Percentiles rank a stretch among this genome's conserved stretches.
These are phyloP conservation scores for Penicillium paradoxum DNA, from an alignment of 495 filamentous ascomycete genomes.

Conservation along the genomic window DNA sequence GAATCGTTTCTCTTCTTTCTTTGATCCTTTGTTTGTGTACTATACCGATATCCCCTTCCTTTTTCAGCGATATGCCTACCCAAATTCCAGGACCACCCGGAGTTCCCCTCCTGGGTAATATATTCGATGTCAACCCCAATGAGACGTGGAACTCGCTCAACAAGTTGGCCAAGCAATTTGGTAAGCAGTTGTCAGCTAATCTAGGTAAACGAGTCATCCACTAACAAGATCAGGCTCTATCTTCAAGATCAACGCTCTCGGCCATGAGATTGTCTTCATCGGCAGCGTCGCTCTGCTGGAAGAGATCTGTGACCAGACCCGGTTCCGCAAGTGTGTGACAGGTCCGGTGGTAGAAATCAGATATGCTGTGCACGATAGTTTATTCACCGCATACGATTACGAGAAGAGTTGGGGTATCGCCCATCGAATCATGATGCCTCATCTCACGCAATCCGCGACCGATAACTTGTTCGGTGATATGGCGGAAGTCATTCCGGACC, in stretches of 20 bases:
- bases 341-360: slow-evolving; percentile 57
- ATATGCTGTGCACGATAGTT: slow-evolving; percentile 58
- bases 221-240: slow-evolving; percentile 51
- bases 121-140: slow-evolving; percentile 56
- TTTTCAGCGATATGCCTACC: slow-evolving; percentile 13
- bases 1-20: slow-evolving; percentile 3
- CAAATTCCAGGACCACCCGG: slow-evolving; percentile 23
- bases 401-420: slow-evolving; percentile 66
- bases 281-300: slow-evolving; percentile 54
- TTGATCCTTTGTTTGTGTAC: slow-evolving; percentile 1
- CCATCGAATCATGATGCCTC: slow-evolving; percentile 24
- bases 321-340: slow-evolving; percentile 62
- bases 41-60: slow-evolving; percentile 5
- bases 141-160: slow-evolving; percentile 61
- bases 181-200: slow-evolving; percentile 26
- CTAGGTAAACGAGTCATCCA: slow-evolving; percentile 7
- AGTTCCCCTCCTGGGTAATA: slow-evolving; percentile 63
- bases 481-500: slow-evolving; percentile 22
- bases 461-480: slow-evolving; percentile 23
- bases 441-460: slow-evolving; percentile 15
- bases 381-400: slow-evolving; percentile 64
- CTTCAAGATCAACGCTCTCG: slow-evolving; percentile 59
- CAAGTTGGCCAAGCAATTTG: slow-evolving; percentile 60
- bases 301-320: slow-evolving; percentile 67
- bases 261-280: slow-evolving; percentile 50